Percentiles rank a stretch among this genome's conserved stretches.
These are phyloP conservation scores for Trichoderma asperellum DNA, from an alignment of 2,329 filamentous ascomycete genomes.

Conservation along the genomic window DNA sequence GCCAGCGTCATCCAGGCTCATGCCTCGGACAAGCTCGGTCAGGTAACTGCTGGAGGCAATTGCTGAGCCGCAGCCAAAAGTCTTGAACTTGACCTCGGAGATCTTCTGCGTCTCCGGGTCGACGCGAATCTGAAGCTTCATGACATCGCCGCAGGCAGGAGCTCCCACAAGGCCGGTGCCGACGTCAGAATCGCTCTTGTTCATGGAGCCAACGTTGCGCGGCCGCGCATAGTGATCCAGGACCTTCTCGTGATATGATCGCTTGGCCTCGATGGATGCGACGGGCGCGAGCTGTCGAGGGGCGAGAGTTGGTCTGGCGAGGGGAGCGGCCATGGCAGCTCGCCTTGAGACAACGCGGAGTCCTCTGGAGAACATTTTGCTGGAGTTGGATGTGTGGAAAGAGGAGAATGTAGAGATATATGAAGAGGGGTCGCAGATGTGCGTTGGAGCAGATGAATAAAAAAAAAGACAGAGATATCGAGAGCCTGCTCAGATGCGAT, in stretches of 20 bases:
- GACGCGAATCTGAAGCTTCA: constrained; percentile 81
- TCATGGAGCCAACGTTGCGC: constrained; percentile 60
- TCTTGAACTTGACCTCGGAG: constrained; percentile 96
- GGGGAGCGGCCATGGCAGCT: constrained; percentile 46
- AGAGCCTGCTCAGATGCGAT: constrained; percentile 11
- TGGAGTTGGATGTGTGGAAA: background rate
- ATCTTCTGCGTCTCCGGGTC: constrained; percentile 88
- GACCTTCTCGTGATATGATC: constrained; percentile 59
- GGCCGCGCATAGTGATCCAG: constrained; percentile 57
- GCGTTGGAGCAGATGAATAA: background rate
- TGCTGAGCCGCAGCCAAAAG: constrained; percentile 90
- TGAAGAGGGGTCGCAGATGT: background rate
- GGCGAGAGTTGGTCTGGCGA: constrained; percentile 43
- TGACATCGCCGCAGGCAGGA: constrained; percentile 87
- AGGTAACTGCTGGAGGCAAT: constrained; percentile 95
- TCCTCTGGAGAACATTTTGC: constrained; percentile 52
- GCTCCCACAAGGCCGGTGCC: constrained; percentile 91
- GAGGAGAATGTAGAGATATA: background rate
- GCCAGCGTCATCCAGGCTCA: constrained; percentile 90
- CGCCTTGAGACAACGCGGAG: constrained; percentile 50
- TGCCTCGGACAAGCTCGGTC: constrained; percentile 91
- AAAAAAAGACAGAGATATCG: background rate
- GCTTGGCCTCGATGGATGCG: constrained; percentile 46
- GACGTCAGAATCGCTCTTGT: constrained; percentile 79
- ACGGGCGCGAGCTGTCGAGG: constrained; percentile 48